Conservation (phyloP, 441 rosid species). For the Breynia disticha region DNA sequence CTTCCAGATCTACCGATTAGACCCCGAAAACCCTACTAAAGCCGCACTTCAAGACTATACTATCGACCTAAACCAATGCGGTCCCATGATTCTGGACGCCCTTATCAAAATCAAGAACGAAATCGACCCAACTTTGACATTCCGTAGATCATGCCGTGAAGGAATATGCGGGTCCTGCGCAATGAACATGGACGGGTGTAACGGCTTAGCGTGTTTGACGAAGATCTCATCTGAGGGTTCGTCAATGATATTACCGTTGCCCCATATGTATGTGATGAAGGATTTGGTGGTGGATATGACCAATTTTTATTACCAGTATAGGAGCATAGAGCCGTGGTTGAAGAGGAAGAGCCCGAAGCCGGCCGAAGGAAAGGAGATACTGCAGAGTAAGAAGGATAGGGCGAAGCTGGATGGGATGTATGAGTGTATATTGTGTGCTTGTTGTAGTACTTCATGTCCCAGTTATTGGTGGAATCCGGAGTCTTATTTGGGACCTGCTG, state of each 20-base stretch:
- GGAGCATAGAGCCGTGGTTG: constrained; percentile 98
- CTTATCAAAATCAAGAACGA: constrained; percentile 94
- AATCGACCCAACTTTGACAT: constrained; percentile 86
- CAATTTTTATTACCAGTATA: constrained; percentile 88
- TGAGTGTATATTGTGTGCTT: constrained; percentile 87
- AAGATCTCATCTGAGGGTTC: constrained; percentile 45
- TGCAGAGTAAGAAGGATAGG: constrained; percentile 82
- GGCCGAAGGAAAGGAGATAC: constrained; percentile 64
- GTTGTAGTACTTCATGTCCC: constrained; percentile 92
- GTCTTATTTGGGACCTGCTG: constrained; percentile 88
- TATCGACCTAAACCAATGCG: constrained; percentile 78
- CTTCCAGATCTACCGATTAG: constrained; percentile 93
- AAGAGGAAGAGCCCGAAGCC: constrained; percentile 79
- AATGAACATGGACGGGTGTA: constrained; percentile 93
- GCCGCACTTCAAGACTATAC: constrained; percentile 59
- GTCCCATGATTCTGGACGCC: constrained; percentile 95
- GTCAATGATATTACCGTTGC: constrained; percentile 64
- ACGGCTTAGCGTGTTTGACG: constrained; percentile 86
- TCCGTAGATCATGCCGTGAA: constrained; percentile 92
- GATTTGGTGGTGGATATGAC: constrained; percentile 96
- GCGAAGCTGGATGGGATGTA: constrained; percentile 95
- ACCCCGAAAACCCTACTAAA: constrained; percentile 64
- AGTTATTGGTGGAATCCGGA: constrained; percentile 99
- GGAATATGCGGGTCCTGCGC: constrained; percentile 96
- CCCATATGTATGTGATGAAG: constrained; percentile 95